Base-by-base conservation (phyloP, 495 filamentous ascomycete species). In the Penicillium diatomitis region DNA sequence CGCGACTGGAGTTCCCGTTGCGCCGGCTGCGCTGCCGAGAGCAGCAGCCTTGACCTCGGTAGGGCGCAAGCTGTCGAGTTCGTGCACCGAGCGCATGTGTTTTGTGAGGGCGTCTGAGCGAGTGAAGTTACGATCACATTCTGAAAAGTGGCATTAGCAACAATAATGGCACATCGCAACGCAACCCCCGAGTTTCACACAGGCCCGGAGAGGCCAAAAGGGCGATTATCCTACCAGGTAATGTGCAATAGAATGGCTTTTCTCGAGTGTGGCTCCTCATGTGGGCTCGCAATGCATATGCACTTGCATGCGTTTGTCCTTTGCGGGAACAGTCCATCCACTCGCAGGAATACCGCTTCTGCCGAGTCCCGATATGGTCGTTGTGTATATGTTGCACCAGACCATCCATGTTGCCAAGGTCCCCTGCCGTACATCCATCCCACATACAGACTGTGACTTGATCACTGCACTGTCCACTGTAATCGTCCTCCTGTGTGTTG, bases 41-140 rank as follows among this genome's bases (percentile, higher is more conserved):
- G 58, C 55, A 51, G 63, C 66, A 49, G 60, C 85, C 12, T 91
- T 85, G 4, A 88, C 84, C 59, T 94, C 90, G n/a, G 84, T 85
- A 5, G 87, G 87, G 5, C 90, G 85, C 4, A 95, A 75, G 4
- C 88, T 85, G 66, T 97, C 94, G 35, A 90, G 96, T 67, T 98
- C 94, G 68, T 98, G 92, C 31, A 98, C 92, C 32, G 92, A 97
- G 62, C 92, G 85, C 88, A 96, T 96, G 64, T 98, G 92, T 63
- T 98, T 98, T 5, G 92, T 89, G 0, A 98, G 81, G 20, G 92
- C 92, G 63, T 98, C 92, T 31, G 92, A 97, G 48, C 92, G 83
- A 6, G 92, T 98, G 61, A 98, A 98, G 46, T 90, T 88, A 58
- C 91, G 87, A 62, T 98, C 94, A 68, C 92, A 98, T 78, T 98